A percentile compares a stretch with the other conserved stretches of the same genome.
Conservation (phyloP, 331 rosid genomes). For the Erythrophleum ivorense region DNA sequence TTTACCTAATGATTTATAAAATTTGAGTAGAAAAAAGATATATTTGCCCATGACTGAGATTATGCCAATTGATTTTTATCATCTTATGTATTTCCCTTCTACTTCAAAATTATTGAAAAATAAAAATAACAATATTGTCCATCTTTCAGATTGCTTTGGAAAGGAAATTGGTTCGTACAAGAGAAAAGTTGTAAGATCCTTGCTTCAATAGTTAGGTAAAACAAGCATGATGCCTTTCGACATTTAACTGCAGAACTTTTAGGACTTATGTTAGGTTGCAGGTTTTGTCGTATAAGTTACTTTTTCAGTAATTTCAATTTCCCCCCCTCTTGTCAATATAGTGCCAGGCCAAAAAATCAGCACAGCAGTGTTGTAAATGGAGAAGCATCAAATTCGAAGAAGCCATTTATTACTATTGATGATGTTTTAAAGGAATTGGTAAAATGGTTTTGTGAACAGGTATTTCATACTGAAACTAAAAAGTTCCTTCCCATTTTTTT, state of each 20-base stretch:
- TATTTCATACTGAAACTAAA: conserved; percentile 39
- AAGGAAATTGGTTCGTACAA: conserved; percentile 95
- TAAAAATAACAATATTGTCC: conserved; percentile 31
- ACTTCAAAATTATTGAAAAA: conserved; percentile 24
- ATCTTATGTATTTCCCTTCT: conserved; percentile 12
- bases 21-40: not conserved
- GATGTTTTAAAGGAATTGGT: conserved; percentile 92
- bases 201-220: conserved; percentile 82
- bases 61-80: conserved; percentile 26
- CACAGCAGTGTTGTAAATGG: conserved; percentile 59
- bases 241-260: conserved; percentile 28
- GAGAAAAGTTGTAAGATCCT: conserved; percentile 98
- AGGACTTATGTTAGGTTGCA: conserved; percentile 15
- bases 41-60: not conserved
- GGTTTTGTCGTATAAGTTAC: conserved; percentile 27
- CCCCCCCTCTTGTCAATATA: conserved; percentile 44
- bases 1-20: conserved; percentile 7
- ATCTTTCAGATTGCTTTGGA: conserved; percentile 92
- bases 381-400: conserved; percentile 79
- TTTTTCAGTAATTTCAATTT: conserved; percentile 24
- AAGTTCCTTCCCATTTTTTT: not conserved
- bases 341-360: conserved; percentile 78
- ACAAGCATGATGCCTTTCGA: conserved; percentile 21
- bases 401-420: conserved; percentile 61
- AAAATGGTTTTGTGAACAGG: conserved; percentile 99